Conservation (phyloP, 495 filamentous ascomycete genomes). For the Amniculicola lignicola region DNA sequence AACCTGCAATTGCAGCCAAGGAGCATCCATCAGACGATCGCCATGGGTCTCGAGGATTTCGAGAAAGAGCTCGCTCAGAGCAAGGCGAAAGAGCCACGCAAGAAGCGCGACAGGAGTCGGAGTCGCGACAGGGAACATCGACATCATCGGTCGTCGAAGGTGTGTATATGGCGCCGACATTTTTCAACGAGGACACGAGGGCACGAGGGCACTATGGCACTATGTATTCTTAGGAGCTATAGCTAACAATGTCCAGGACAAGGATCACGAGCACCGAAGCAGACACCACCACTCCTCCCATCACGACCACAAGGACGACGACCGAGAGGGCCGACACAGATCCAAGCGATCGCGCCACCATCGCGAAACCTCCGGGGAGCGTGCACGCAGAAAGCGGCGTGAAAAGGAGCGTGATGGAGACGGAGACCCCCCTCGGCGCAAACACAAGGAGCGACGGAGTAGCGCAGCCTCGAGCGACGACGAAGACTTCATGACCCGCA, state of each 20-base stretch:
- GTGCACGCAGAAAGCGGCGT: conserved; percentile 37
- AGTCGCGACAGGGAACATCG: conserved; percentile 24
- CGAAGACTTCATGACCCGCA: conserved; percentile 18
- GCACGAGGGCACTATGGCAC: no score
- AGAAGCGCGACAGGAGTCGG: conserved; percentile 33
- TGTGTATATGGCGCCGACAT: background rate
- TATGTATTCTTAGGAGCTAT: background rate
- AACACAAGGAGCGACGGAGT: conserved; percentile 27
- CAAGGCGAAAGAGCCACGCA: conserved; percentile 27
- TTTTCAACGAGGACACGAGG: no score
- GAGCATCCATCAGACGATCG: background rate
- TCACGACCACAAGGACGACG: conserved; percentile 38
- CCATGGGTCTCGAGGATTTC: conserved; percentile 44
- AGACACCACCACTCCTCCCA: conserved; percentile 50
- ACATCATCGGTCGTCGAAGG: conserved; percentile 30
- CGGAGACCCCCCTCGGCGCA: conserved; percentile 28
- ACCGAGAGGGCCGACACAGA: conserved; percentile 47
- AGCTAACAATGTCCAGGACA: conserved; percentile 6
- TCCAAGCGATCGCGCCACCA: conserved; percentile 56
- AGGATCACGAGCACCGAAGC: conserved; percentile 37
- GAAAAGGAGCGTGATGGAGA: conserved; percentile 42
- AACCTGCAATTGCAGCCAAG: background rate
- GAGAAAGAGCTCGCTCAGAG: conserved; percentile 42
- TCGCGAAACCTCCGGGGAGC: conserved; percentile 39
- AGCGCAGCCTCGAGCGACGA: conserved; percentile 24